A percentile compares a stretch with the other conserved stretches of the same genome.
Evolutionary conservation across 352 stramenopile genomes (phyloP).

Genomic region (Phytopythium kandeliae): DNA sequence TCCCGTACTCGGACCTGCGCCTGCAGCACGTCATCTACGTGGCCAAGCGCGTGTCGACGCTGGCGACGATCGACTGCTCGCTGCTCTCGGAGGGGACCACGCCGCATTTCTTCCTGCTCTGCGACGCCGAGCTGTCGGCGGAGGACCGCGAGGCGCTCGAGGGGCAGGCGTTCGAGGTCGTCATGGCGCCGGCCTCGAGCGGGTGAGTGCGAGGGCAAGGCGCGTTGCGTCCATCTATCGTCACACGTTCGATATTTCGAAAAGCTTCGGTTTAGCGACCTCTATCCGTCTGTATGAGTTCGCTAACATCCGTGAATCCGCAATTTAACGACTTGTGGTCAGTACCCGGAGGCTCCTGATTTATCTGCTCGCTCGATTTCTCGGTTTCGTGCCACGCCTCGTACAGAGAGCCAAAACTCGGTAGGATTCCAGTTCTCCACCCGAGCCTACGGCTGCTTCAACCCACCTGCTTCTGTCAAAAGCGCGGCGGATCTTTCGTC

Average conservation of each 20-base stretch:
- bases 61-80: conserved; percentile 39
- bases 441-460: not conserved
- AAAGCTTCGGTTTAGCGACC: no score
- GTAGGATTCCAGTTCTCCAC: not conserved
- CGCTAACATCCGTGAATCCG: not conserved
- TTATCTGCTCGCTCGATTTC: no score
- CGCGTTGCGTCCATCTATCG: no score
- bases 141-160: conserved; percentile 28
- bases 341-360: not conserved
- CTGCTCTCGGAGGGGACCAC: conserved; percentile 27
- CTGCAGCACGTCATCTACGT: conserved; percentile 60
- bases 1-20: conserved; percentile 47
- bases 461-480: not conserved
- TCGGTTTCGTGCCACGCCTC: not conserved
- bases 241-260: no score
- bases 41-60: conserved; percentile 34
- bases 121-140: conserved; percentile 26
- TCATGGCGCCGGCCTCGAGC: no score
- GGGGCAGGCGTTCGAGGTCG: conserved; percentile 21
- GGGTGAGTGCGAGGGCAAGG: not conserved
- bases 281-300: no score
- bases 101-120: conserved; percentile 49
- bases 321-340: no score
- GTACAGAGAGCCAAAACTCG: not conserved
- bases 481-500: not conserved